Percentiles rank a stretch among this genome's conserved stretches.
Evolutionary conservation across 257 asterid genomes (phyloP).

Genomic region (Scutellaria baicalensis): DNA sequence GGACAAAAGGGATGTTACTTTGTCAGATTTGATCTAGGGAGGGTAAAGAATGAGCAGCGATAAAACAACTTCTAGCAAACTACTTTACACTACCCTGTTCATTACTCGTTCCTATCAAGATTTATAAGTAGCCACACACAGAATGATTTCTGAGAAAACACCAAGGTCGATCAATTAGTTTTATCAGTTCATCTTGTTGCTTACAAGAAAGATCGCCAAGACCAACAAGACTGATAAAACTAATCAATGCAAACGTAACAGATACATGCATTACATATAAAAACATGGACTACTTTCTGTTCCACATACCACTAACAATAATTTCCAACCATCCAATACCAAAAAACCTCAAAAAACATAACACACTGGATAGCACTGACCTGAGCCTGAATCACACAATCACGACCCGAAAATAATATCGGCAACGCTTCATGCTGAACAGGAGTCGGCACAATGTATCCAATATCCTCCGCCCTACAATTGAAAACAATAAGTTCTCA

Average conservation of each 20-base stretch:
- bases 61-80: not conserved
- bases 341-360: not conserved
- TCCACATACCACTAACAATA: not conserved
- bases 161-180: not conserved
- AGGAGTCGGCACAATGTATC: constrained; percentile 56
- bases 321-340: constrained; percentile 9
- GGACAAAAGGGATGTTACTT: constrained; percentile 16
- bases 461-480: constrained; percentile 88
- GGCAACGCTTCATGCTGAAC: constrained; percentile 79
- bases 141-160: not conserved
- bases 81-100: not conserved
- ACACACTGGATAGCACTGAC: constrained; percentile 26
- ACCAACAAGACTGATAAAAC: not conserved
- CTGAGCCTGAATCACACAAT: constrained; percentile 94
- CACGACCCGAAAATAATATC: constrained; percentile 67
- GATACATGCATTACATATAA: not conserved
- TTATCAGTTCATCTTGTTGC: not conserved
- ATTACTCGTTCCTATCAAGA: not conserved
- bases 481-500: not conserved
- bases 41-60: constrained; percentile 4
- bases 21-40: constrained; percentile 1
- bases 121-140: not conserved
- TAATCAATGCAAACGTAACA: not conserved
- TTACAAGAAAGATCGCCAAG: not conserved
- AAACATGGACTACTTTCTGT: not conserved